Base-by-base conservation (phyloP, 2,329 filamentous ascomycete genomes). In the Monosporascus sp. region DNA sequence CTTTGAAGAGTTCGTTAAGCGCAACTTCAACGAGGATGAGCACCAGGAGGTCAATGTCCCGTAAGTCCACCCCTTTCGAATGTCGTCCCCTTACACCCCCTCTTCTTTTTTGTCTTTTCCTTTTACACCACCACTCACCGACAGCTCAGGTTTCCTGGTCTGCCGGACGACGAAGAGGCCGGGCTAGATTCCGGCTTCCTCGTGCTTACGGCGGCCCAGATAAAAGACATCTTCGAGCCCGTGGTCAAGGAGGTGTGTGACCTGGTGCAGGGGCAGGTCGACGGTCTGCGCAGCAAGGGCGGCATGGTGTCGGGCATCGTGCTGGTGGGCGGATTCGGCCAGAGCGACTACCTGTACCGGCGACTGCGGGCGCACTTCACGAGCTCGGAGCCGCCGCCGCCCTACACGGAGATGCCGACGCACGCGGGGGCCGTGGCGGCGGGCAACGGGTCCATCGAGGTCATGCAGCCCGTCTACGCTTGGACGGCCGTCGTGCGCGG, bases 1-100 rank as follows among this genome's bases (percentile, higher is more conserved):
- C 64, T 93, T 90, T 68, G 89, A 93, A 62, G 88, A 92, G 65
- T 91, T 90, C 65, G 88, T 93, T 15, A 93, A 93, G 71, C 80
- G 89, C 15, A 91, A 90, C 63, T 93, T 92, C 65, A 86, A 89
- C 65, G 85, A 89, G 62, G 86, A 90, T 47, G 88, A 90, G 63
- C 82, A 88, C 57, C 79, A 84, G 48, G 88, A 92, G 65, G 82
- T 91, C 54, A 90, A 90, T 53, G 81, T 92, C 4, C 88, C 88
- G 79, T 83, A 70, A 59, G 80, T 76, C 0, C 5, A 45, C 38
- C 22, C n/a, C 7, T 27, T 14, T 20, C 20, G 9, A 31, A 14
- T 11, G 31, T 34, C 31, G 31, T 5, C 31, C 9, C 31, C 31
- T 34, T 34, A 34, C 31, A 15, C 15, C 9, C 1, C 7, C 1